Percentiles rank a stretch among this genome's conserved stretches.
Conservation (phyloP, 345 rosid genomes). For the Pugionium dolabratum region DNA sequence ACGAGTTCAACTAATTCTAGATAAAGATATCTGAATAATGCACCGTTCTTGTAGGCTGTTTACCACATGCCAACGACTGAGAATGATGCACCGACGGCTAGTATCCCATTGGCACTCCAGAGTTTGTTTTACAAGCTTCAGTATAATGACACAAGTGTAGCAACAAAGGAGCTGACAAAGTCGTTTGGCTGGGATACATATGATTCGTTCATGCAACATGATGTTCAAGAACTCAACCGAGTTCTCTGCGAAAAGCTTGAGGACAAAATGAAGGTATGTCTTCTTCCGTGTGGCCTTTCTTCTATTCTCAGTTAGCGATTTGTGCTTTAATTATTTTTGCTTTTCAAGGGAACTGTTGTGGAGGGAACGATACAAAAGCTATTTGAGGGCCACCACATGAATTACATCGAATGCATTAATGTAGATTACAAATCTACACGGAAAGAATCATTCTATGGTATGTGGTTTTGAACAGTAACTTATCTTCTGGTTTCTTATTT, state of each 20-base stretch:
- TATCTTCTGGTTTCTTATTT: slow-evolving; percentile 2
- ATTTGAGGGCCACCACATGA: slow-evolving; percentile 99
- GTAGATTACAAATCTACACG: slow-evolving; percentile 93
- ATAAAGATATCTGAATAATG: slow-evolving; percentile 28
- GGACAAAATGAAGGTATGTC: slow-evolving; percentile 89
- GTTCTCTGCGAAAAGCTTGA: slow-evolving; percentile 93
- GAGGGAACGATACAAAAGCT: slow-evolving; percentile 97
- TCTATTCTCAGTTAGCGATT: slow-evolving; percentile 16
- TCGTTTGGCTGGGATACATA: slow-evolving; percentile 99
- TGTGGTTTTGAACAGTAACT: slow-evolving; percentile 19
- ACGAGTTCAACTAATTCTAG: slow-evolving; percentile 1
- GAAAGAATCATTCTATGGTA: slow-evolving; percentile 97
- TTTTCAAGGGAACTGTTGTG: slow-evolving; percentile 87
- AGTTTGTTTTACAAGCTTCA: slow-evolving; percentile 97
- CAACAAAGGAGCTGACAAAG: slow-evolving; percentile 89
- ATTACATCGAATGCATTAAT: slow-evolving; percentile 95
- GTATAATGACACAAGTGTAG: slow-evolving; percentile 87
- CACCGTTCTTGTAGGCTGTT: slow-evolving; percentile 65
- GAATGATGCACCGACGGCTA: slow-evolving; percentile 88
- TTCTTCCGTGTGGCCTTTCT: slow-evolving; percentile 17
- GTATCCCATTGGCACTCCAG: slow-evolving; percentile 96
- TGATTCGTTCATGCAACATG: slow-evolving; percentile 99
- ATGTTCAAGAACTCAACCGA: slow-evolving; percentile 96
- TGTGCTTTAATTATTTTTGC: slow-evolving; percentile 11
- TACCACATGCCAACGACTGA: slow-evolving; percentile 99